These are phyloP conservation scores for Noccaea bulbosa DNA, from an alignment of 345 rosid genomes.

Conservation along the genomic window DNA sequence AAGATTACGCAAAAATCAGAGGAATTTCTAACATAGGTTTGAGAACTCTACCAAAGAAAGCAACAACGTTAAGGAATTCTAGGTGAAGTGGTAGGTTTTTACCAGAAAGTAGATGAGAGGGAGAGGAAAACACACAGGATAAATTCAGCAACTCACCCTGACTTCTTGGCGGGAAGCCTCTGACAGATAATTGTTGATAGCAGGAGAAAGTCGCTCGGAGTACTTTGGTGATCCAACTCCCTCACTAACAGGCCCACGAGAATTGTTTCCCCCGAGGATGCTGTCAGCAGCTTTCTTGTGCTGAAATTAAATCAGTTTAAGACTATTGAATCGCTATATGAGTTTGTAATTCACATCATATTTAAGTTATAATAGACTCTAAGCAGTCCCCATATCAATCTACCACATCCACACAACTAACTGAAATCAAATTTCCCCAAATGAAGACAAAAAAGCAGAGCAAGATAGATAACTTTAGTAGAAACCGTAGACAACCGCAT, in stretches of 20 bases:
- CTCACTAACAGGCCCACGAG: constrained; percentile 84
- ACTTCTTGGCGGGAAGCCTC: constrained; percentile 99
- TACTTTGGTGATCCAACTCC: constrained; percentile 94
- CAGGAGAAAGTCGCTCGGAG: constrained; percentile 98
- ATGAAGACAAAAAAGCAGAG: not conserved
- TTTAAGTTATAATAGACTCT: constrained; percentile 13
- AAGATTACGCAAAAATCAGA: constrained; percentile 19
- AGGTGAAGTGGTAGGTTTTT: constrained; percentile 17
- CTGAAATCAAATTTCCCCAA: constrained; percentile 18
- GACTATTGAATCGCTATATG: constrained; percentile 14
- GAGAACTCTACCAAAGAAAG: constrained; percentile 22
- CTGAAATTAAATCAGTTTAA: constrained; percentile 51
- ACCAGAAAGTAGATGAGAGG: constrained; percentile 21
- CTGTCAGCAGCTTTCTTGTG: constrained; percentile 89
- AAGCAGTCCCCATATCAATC: constrained; percentile 12
- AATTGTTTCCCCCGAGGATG: constrained; percentile 84
- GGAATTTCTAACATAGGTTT: constrained; percentile 25
- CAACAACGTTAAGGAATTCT: not conserved
- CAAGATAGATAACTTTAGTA: constrained; percentile 17
- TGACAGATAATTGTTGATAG: constrained; percentile 86
- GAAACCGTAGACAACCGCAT: constrained; percentile 20
- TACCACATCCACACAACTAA: constrained; percentile 26
- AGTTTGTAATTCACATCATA: not conserved
- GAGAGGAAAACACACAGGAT: constrained; percentile 33
- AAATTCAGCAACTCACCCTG: constrained; percentile 56